Percentiles rank a stretch among this genome's conserved stretches.
phyloP scores from a whole-genome alignment of 2,329 filamentous ascomycete genomes.

The Trichoderma koningii region DNA sequence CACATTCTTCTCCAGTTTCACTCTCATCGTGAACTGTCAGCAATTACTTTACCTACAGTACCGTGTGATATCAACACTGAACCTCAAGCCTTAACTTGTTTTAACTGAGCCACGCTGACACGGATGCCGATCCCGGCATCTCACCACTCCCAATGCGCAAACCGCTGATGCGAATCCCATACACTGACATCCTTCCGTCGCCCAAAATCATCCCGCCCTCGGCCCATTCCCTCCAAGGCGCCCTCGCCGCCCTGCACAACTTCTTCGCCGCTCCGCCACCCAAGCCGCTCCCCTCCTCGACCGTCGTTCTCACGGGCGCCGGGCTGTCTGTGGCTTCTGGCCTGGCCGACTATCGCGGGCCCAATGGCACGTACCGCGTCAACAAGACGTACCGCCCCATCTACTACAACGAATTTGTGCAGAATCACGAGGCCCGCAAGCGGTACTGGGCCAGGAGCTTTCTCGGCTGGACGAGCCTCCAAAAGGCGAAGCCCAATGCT shows the following conservation, averaged over 20 bases:
- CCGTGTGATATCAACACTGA: too few relatives aligned
- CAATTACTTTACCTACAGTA: too few relatives aligned
- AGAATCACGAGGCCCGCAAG: conserved; percentile 80
- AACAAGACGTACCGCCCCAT: conserved; percentile 91
- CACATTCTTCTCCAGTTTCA: too few relatives aligned
- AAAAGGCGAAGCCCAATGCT: conserved; percentile 75
- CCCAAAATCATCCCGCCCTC: conserved; percentile 73
- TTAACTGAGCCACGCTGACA: not conserved
- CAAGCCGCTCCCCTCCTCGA: conserved; percentile 49
- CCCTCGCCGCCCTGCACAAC: conserved; percentile 71
- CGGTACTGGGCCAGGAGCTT: conserved; percentile 96
- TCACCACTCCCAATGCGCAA: conserved; percentile 56
- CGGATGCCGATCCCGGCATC: not conserved
- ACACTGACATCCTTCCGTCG: conserved; percentile 77
- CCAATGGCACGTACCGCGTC: conserved; percentile 86
- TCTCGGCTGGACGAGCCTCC: conserved; percentile 83
- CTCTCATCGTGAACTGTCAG: too few relatives aligned
- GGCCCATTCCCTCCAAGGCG: conserved; percentile 70
- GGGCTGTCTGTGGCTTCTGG: conserved; percentile 93
- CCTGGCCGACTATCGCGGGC: conserved; percentile 87
- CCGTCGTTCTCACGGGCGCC: conserved; percentile 69
- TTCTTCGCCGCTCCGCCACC: conserved; percentile 70
- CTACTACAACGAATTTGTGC: conserved; percentile 87
- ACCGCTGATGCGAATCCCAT: conserved; percentile 84
- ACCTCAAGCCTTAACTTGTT: too few relatives aligned